A percentile compares a stretch with the other conserved stretches of the same genome.
phyloP scores from a whole-genome alignment of 192 early-diverging fungal genomes.

The Lobulomyces angularis region DNA sequence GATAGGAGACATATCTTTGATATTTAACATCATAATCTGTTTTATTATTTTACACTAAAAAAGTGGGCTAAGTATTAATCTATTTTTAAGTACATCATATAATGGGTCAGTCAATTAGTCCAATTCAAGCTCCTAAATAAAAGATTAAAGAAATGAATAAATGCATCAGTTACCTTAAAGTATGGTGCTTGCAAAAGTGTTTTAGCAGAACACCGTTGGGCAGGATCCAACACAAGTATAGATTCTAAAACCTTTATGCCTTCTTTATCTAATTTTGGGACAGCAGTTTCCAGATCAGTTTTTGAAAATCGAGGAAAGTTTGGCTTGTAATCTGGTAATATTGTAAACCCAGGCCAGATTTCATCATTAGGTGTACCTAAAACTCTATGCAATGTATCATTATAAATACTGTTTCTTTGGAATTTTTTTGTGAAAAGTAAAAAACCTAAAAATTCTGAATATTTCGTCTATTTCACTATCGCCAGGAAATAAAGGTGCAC shows the following conservation, averaged over 20 bases:
- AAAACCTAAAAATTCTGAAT: slow-evolving; percentile 73
- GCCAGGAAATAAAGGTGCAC: slow-evolving; percentile 76
- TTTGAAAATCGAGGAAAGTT: slow-evolving; percentile 63
- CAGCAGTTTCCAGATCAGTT: slow-evolving; percentile 25
- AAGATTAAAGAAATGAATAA: too few species aligned
- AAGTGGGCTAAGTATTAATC: too few species aligned
- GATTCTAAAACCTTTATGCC: slow-evolving; percentile 38
- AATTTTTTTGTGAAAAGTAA: neutral
- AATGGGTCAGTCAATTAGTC: too few species aligned
- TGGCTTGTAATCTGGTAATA: slow-evolving; percentile 68
- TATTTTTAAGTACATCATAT: too few species aligned
- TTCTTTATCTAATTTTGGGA: slow-evolving; percentile 42
- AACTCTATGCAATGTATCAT: slow-evolving; percentile 7
- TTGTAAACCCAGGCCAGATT: slow-evolving; percentile 63
- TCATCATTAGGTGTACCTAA: slow-evolving; percentile 71
- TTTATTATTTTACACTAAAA: too few species aligned
- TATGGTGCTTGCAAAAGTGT: slow-evolving; percentile 70
- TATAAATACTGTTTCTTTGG: neutral
- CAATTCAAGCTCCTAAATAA: too few species aligned
- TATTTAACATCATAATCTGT: too few species aligned
- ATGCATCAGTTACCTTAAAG: too few species aligned
- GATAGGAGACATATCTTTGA: too few species aligned
- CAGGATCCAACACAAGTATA: slow-evolving; percentile 66
- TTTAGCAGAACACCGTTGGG: slow-evolving; percentile 71
- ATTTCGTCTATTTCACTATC: slow-evolving; percentile 87